phyloP scores from a whole-genome alignment of 441 rosid genomes.

The Arabidopsis hybrid region DNA sequence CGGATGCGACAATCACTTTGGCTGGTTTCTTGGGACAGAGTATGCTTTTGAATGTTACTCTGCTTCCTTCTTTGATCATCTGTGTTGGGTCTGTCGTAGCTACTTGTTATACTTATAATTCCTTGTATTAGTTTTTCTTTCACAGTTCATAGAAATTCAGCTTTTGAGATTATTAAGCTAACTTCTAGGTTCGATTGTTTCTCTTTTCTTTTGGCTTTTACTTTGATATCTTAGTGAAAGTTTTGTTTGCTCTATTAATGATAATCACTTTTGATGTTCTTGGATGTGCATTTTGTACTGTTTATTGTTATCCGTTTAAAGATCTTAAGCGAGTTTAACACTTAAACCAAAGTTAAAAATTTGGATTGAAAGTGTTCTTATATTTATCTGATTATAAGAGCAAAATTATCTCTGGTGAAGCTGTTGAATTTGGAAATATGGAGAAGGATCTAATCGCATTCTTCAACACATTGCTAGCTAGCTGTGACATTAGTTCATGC shows the following conservation, averaged over 20 bases:
- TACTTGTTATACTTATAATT: conserved; percentile 85
- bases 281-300: not conserved
- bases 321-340: too few relatives aligned
- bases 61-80: conserved; percentile 79
- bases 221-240: not conserved
- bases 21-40: conserved; percentile 81
- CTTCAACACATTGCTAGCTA: too few relatives aligned
- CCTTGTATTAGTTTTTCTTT: conserved; percentile 63
- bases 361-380: too few relatives aligned
- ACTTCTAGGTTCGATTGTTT: not conserved
- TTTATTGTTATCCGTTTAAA: not conserved
- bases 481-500: too few relatives aligned
- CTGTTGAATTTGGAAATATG: too few relatives aligned
- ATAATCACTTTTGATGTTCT: not conserved
- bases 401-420: too few relatives aligned
- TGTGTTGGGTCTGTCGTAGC: conserved; percentile 74
- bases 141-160: not conserved
- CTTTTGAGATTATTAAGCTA: not conserved
- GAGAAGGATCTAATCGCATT: too few relatives aligned
- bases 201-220: not conserved
- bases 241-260: not conserved
- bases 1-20: conserved; percentile 85
- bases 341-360: too few relatives aligned
- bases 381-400: too few relatives aligned
- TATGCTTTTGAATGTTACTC: conserved; percentile 77